phyloP scores from a whole-genome alignment of 1,284 basidiomycete genomes.

The Cystobasidium pallidum region DNA sequence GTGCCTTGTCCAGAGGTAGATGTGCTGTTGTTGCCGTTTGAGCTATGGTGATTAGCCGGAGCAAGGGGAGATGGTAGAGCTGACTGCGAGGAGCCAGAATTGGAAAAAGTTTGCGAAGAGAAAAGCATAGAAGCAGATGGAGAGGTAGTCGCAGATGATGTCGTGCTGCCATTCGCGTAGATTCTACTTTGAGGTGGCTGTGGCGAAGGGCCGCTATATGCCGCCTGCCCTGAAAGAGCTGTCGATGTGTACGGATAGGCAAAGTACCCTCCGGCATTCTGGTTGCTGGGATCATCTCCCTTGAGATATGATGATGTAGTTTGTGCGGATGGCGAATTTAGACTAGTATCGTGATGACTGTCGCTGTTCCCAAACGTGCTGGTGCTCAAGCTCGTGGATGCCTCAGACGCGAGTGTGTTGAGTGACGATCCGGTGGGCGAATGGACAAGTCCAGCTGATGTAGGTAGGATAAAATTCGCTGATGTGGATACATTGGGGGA shows the following conservation, averaged over 20 bases:
- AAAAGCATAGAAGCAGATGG: constrained; percentile 27
- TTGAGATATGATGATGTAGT: not conserved
- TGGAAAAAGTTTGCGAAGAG: not conserved
- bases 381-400: not conserved
- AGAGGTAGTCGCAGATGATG: constrained; percentile 18
- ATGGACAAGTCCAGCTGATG: not conserved
- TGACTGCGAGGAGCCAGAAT: not conserved
- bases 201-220: not conserved
- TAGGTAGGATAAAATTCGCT: not conserved
- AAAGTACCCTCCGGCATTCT: constrained; percentile 13
- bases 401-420: constrained; percentile 15
- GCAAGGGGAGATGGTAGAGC: constrained; percentile 27
- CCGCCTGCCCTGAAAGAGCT: not conserved
- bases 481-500: not conserved
- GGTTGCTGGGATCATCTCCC: not conserved
- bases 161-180: constrained; percentile 9
- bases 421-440: constrained; percentile 17
- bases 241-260: constrained; percentile 22
- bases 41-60: not conserved
- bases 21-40: not conserved
- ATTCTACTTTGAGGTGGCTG: constrained; percentile 12
- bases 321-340: constrained; percentile 7
- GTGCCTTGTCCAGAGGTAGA: not conserved
- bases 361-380: constrained; percentile 8
- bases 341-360: not conserved